Conservation (phyloP, 2,329 filamentous ascomycete species). For the Verticillium klebahnii region DNA sequence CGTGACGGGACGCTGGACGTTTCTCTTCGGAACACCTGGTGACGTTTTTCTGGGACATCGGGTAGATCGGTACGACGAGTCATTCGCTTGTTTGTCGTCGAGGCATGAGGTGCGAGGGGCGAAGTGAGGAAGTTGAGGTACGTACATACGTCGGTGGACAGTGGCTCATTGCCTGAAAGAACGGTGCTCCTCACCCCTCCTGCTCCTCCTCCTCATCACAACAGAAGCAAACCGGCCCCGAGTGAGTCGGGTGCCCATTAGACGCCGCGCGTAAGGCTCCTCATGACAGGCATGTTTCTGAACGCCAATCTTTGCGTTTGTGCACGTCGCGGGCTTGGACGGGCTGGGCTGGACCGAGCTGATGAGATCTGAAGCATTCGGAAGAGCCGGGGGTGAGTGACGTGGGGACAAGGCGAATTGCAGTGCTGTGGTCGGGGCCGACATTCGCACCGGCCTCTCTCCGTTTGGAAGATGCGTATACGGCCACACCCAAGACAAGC, state of each 20-base stretch:
- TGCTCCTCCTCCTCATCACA: not conserved
- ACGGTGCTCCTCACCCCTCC: not conserved
- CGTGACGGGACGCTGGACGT: not conserved
- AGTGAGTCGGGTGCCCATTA: not conserved
- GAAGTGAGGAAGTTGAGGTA: not conserved
- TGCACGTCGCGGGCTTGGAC: not conserved
- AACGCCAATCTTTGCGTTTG: not conserved
- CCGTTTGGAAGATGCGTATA: not conserved
- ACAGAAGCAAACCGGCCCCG: not conserved
- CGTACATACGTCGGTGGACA: not conserved
- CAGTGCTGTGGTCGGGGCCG: not conserved
- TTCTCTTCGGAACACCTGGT: not conserved
- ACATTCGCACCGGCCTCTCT: not conserved
- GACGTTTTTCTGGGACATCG: not conserved
- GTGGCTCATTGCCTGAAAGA: not conserved
- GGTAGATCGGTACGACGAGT: conserved; percentile 1
- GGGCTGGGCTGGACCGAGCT: not conserved
- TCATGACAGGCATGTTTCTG: not conserved
- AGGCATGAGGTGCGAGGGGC: not conserved
- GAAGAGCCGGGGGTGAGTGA: not conserved
- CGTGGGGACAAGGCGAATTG: not conserved
- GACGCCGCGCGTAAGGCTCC: not conserved
- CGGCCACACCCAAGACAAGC: not conserved
- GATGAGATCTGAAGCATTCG: not conserved
- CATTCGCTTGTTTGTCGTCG: not conserved